phyloP scores from a whole-genome alignment of 768 basidiomycete genomes.

The Leucosporidium creatinivorum region DNA sequence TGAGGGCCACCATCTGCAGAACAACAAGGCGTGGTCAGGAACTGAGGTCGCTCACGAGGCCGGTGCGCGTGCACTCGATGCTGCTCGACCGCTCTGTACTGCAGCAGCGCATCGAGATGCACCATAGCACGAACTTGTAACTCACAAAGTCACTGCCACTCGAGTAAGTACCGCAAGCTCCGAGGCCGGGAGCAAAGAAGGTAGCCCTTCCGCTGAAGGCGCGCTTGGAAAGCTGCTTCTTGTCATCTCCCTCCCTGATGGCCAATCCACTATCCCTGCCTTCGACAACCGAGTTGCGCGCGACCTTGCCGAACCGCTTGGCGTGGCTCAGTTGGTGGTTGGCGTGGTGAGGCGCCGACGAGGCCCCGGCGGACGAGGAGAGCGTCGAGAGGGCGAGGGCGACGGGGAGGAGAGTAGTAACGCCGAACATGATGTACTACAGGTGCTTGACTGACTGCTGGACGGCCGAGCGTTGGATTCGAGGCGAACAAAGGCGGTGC shows the following conservation, averaged over 20 bases:
- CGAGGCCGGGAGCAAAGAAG: conserved; percentile 23
- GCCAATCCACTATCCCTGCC: neutral
- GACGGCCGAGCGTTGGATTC: too few relatives aligned
- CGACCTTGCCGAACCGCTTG: neutral
- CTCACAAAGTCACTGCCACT: conserved; percentile 13
- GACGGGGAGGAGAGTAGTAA: neutral
- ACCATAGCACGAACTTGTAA: neutral
- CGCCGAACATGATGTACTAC: too few relatives aligned
- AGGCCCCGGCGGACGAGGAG: neutral
- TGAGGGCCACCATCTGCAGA: conserved; percentile 31
- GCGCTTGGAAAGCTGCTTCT: conserved; percentile 13
- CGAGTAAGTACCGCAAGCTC: conserved; percentile 23
- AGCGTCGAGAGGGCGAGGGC: neutral
- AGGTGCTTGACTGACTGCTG: too few relatives aligned
- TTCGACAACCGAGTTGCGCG: neutral
- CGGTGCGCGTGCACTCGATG: neutral
- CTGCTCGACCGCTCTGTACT: neutral
- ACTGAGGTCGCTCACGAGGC: neutral
- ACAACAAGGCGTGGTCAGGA: neutral
- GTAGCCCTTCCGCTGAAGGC: conserved; percentile 22
- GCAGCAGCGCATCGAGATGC: neutral
- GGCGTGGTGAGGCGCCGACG: neutral
- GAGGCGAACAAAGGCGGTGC: too few relatives aligned
- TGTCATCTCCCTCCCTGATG: conserved; percentile 2
- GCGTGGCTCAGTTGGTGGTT: neutral